phyloP scores from a whole-genome alignment of 2,329 filamentous ascomycete species.

The Grosmannia huntii region DNA sequence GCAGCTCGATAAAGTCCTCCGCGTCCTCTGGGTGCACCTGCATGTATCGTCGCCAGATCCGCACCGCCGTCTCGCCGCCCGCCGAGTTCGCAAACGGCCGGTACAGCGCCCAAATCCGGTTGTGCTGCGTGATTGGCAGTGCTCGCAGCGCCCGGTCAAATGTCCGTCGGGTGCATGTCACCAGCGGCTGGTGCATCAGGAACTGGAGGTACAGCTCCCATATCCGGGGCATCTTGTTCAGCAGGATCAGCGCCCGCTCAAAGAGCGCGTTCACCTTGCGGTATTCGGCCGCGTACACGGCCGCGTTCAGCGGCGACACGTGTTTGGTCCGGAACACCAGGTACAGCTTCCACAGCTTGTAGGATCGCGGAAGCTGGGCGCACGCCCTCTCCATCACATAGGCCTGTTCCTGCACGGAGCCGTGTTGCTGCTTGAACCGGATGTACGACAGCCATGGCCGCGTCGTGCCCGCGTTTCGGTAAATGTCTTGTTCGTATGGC shows the following conservation, averaged over 20 bases:
- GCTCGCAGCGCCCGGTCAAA: conserved; percentile 90
- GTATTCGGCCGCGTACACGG: conserved; percentile 66
- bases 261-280: conserved; percentile 91
- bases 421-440: conserved; percentile 80
- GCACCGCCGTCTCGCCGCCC: conserved; percentile 78
- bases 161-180: conserved; percentile 72
- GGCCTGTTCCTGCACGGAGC: conserved; percentile 72
- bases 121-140: conserved; percentile 87
- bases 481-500: conserved; percentile 90
- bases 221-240: conserved; percentile 98
- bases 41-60: conserved; percentile 92
- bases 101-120: conserved; percentile 88
- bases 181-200: conserved; percentile 77
- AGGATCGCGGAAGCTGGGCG: conserved; percentile 78
- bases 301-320: conserved; percentile 69
- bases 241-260: conserved; percentile 77
- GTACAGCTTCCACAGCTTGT: conserved; percentile 97
- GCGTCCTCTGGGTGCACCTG: conserved; percentile 91
- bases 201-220: conserved; percentile 98
- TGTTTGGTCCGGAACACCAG: conserved; percentile 74
- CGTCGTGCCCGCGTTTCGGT: conserved; percentile 71
- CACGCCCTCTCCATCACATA: conserved; percentile 84
- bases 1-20: conserved; percentile 87
- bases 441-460: conserved; percentile 95
- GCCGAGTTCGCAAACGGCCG: conserved; percentile 83